Conservation (phyloP, 805 yeast species). For the Wickerhamiella allomyrinae region DNA sequence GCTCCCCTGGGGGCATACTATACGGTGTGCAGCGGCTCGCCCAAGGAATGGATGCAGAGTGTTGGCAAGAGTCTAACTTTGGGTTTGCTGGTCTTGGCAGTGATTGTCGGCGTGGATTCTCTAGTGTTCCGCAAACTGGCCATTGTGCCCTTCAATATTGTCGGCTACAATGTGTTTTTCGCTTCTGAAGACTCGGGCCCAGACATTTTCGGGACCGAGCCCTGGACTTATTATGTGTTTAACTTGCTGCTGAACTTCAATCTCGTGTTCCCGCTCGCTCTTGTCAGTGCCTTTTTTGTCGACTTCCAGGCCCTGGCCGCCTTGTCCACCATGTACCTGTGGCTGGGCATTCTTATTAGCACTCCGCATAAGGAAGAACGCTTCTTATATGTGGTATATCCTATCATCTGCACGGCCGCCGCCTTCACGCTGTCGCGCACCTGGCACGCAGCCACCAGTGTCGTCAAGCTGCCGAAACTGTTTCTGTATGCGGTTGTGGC, state of each 20-base stretch:
- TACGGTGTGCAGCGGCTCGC: conserved; percentile 11
- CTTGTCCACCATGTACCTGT: conserved; percentile 41
- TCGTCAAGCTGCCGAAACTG: conserved; percentile 2
- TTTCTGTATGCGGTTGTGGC: conserved; percentile 6
- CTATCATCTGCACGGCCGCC: conserved; percentile 49
- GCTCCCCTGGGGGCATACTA: conserved; percentile 40
- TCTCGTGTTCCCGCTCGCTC: conserved; percentile 24
- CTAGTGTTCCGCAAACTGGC: conserved; percentile 40
- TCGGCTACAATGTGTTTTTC: conserved; percentile 61
- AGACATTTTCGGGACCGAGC: conserved; percentile 78
- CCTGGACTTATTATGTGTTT: conserved; percentile 51
- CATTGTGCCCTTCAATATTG: conserved; percentile 70
- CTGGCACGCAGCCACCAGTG: conserved; percentile 5
- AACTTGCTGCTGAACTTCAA: conserved; percentile 69
- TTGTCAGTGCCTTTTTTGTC: conserved; percentile 7
- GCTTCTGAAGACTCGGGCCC: conserved; percentile 69
- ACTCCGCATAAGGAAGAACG: conserved; percentile 94
- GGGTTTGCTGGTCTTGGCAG: conserved; percentile 9
- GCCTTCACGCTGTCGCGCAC: conserved; percentile 31
- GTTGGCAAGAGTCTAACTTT: conserved; percentile 5
- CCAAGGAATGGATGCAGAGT: conserved; percentile 10
- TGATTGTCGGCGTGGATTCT: conserved; percentile 32
- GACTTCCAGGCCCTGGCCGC: conserved; percentile 5
- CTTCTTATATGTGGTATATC: conserved; percentile 74
- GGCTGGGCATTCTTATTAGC: conserved; percentile 50